A percentile compares a stretch with the other conserved stretches of the same genome.
Conservation (phyloP, 176 grass and related monocot genomes). For the Raddia distichophylla region DNA sequence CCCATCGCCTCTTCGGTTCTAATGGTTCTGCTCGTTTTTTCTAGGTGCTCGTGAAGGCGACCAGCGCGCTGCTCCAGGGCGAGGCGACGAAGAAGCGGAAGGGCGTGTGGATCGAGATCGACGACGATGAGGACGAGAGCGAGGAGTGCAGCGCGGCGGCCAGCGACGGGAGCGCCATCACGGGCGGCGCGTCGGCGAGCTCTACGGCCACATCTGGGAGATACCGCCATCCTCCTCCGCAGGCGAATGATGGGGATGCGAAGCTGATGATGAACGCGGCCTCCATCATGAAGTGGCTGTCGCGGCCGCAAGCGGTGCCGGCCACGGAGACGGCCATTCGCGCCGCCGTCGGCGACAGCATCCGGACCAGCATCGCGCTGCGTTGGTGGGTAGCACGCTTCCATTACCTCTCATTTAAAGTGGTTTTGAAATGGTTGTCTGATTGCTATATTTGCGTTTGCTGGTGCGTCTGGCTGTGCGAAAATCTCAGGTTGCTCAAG, state of each 20-base stretch:
- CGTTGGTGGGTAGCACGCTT: conserved; percentile 33
- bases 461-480: neutral
- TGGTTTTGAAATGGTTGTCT: conserved; percentile 5
- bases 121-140: conserved; percentile 6
- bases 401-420: neutral
- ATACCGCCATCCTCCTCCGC: conserved; percentile 9
- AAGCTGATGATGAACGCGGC: conserved; percentile 9
- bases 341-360: conserved; percentile 44
- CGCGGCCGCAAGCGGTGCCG: conserved; percentile 23
- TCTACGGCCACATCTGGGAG: conserved; percentile 55
- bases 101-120: conserved; percentile 51
- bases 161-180: conserved; percentile 56
- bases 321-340: conserved; percentile 55
- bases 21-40: conserved; percentile 31
- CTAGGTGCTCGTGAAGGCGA: conserved; percentile 49
- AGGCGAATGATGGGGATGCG: neutral
- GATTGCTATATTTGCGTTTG: neutral
- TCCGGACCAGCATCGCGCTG: conserved; percentile 53
- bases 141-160: conserved; percentile 43
- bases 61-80: conserved; percentile 12
- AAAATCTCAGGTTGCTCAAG: conserved; percentile 45
- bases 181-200: conserved; percentile 34
- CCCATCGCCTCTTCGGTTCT: neutral
- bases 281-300: conserved; percentile 47
- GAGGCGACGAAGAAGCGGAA: conserved; percentile 45